Evolutionary conservation across 768 basidiomycete genomes (phyloP).

Genomic region (Macrolepiota albuminosa): DNA sequence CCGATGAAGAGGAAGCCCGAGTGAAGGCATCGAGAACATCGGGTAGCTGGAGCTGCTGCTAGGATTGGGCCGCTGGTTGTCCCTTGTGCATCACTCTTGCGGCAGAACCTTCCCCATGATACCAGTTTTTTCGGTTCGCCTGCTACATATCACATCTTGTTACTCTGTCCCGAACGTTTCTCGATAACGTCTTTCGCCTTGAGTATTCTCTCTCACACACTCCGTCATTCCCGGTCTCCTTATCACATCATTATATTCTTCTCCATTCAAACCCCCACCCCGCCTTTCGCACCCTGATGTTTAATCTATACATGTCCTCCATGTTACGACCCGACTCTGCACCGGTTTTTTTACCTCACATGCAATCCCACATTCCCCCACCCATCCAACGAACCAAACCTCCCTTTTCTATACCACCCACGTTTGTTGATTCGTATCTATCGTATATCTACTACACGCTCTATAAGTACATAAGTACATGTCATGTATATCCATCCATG

Average conservation of each 20-base stretch:
- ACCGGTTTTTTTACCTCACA: not conserved
- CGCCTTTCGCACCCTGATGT: slow-evolving; percentile 15
- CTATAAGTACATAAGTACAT: slow-evolving; percentile 29
- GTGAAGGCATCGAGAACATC: slow-evolving; percentile 44
- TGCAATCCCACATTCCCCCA: not conserved
- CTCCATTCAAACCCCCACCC: slow-evolving; percentile 14
- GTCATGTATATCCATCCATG: slow-evolving; percentile 21
- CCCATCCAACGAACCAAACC: slow-evolving; percentile 2
- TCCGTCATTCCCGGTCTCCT: slow-evolving; percentile 14
- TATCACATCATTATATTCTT: slow-evolving; percentile 17
- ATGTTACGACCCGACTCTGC: slow-evolving; percentile 11
- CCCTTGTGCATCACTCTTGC: slow-evolving; percentile 3
- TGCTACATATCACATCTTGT: slow-evolving; percentile 10
- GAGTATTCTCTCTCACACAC: not conserved
- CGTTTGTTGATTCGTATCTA: slow-evolving; percentile 30
- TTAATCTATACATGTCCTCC: slow-evolving; percentile 16
- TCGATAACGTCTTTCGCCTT: not conserved
- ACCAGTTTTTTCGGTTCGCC: slow-evolving; percentile 2
- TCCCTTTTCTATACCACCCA: slow-evolving; percentile 19
- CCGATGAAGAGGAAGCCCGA: slow-evolving; percentile 73
- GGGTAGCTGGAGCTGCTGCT: slow-evolving; percentile 70
- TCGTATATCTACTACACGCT: slow-evolving; percentile 36
- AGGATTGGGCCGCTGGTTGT: slow-evolving; percentile 23
- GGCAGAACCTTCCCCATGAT: not conserved
- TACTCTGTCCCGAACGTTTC: not conserved